Conservation (phyloP, 2,329 filamentous ascomycete species). For the Phaeosphaeriaceae sp. region DNA sequence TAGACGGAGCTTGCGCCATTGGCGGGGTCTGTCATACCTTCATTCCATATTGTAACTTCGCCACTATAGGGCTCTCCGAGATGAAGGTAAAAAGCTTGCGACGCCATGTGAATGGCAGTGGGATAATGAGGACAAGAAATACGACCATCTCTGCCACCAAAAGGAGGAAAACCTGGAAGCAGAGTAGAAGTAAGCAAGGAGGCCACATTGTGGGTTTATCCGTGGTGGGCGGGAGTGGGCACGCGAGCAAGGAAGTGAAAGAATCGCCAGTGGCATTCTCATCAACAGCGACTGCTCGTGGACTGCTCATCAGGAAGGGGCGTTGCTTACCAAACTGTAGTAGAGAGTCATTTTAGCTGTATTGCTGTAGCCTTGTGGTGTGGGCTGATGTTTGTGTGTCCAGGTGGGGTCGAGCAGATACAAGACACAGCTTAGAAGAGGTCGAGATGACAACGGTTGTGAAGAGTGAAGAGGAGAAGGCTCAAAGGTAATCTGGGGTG, state of each 20-base stretch:
- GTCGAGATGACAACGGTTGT: background rate
- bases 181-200: conserved; percentile 36
- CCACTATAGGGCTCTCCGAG: conserved; percentile 82
- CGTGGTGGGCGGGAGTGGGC: conserved; percentile 1
- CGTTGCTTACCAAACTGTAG: conserved; percentile 66
- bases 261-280: conserved; percentile 12
- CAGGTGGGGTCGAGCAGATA: conserved; percentile 25
- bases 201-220: conserved; percentile 11
- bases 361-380: conserved; percentile 30
- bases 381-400: conserved; percentile 28
- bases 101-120: conserved; percentile 85
- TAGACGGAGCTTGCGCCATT: conserved; percentile 8
- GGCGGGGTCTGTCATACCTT: conserved; percentile 62
- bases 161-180: conserved; percentile 76
- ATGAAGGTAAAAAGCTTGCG: conserved; percentile 95
- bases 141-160: conserved; percentile 83
- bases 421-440: conserved; percentile 2
- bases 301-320: background rate
- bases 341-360: conserved; percentile 69
- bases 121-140: conserved; percentile 81
- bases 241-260: conserved; percentile 8
- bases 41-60: conserved; percentile 95
- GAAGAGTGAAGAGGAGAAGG: conserved; percentile 4
- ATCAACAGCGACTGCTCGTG: background rate
- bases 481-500: conserved; percentile 12